phyloP scores from a whole-genome alignment of 2,329 filamentous ascomycete genomes.

The Xylaria sp. region DNA sequence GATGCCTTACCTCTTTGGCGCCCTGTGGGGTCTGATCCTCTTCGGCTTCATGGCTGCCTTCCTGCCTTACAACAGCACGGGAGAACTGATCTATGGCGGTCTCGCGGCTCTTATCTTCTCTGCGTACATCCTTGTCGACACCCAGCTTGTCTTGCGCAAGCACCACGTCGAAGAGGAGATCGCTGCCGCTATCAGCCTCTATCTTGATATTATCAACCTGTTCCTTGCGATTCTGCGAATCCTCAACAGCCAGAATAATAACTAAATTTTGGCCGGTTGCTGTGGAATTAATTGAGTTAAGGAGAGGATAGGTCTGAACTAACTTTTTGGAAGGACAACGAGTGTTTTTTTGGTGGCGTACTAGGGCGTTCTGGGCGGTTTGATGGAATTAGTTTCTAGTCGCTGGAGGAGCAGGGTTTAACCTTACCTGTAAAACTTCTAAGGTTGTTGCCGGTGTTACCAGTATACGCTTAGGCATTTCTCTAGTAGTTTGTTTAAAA shows the following conservation, averaged over 20 bases:
- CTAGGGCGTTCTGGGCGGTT: slow-evolving; percentile 6
- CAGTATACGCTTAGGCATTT: neutral
- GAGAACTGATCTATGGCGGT: slow-evolving; percentile 87
- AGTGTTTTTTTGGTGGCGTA: slow-evolving; percentile 14
- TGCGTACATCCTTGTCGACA: slow-evolving; percentile 95
- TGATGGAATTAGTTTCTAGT: slow-evolving; percentile 6
- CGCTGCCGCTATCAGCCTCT: slow-evolving; percentile 91
- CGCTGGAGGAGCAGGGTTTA: neutral
- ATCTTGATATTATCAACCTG: slow-evolving; percentile 95
- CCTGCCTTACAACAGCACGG: slow-evolving; percentile 83
- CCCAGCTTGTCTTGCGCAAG: slow-evolving; percentile 92
- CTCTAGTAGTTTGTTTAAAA: slow-evolving; percentile 4
- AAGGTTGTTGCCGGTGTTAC: neutral
- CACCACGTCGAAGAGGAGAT: slow-evolving; percentile 99
- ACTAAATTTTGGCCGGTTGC: slow-evolving; percentile 63
- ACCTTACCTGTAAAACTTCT: neutral
- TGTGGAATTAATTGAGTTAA: neutral
- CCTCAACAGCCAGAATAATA: slow-evolving; percentile 94
- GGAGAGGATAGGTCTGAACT: neutral
- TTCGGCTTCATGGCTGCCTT: slow-evolving; percentile 95
- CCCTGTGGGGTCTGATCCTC: slow-evolving; percentile 87
- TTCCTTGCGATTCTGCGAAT: slow-evolving; percentile 97
- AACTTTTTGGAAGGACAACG: neutral
- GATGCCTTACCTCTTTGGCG: slow-evolving; percentile 94
- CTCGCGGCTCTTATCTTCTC: slow-evolving; percentile 89